These are phyloP conservation scores for Pichia membranifaciens DNA, from an alignment of 805 yeast species.

Conservation along the genomic window DNA sequence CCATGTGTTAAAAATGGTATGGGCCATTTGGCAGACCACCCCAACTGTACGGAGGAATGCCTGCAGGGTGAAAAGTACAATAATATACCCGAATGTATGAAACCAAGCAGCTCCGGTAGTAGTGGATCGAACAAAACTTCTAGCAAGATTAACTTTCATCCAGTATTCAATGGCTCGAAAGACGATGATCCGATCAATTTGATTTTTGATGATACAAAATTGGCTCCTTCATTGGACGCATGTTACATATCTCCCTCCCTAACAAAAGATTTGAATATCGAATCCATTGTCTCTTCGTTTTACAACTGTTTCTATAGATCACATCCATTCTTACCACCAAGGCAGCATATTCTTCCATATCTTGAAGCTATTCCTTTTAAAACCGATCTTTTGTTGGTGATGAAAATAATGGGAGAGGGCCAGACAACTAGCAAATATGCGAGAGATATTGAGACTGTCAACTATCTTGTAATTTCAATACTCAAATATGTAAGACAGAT, in stretches of 20 bases:
- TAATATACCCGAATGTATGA: constrained; percentile 28
- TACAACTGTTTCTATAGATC: constrained; percentile 35
- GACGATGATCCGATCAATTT: constrained; percentile 22
- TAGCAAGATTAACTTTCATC: constrained; percentile 23
- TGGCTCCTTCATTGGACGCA: constrained; percentile 16
- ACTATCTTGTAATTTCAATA: constrained; percentile 32
- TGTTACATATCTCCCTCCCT: constrained; percentile 29
- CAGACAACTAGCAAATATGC: constrained; percentile 34
- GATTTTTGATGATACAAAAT: constrained; percentile 22
- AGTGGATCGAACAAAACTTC: constrained; percentile 9
- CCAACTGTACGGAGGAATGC: constrained; percentile 25
- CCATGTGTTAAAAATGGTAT: constrained; percentile 29
- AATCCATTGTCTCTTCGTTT: constrained; percentile 27
- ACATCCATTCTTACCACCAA: constrained; percentile 45
- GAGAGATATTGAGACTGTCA: constrained; percentile 36
- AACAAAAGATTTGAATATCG: constrained; percentile 23
- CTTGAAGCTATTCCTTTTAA: constrained; percentile 31
- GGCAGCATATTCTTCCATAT: constrained; percentile 31
- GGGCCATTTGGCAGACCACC: constrained; percentile 16
- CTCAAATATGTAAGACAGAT: constrained; percentile 27
- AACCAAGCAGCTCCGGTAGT: constrained; percentile 7
- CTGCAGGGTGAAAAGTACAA: constrained; percentile 23
- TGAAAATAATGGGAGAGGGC: constrained; percentile 48
- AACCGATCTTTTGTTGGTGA: constrained; percentile 38
- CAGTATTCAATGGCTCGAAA: constrained; percentile 28